phyloP scores from a whole-genome alignment of 805 yeast species.

The Ogataea nitratoaversa region DNA sequence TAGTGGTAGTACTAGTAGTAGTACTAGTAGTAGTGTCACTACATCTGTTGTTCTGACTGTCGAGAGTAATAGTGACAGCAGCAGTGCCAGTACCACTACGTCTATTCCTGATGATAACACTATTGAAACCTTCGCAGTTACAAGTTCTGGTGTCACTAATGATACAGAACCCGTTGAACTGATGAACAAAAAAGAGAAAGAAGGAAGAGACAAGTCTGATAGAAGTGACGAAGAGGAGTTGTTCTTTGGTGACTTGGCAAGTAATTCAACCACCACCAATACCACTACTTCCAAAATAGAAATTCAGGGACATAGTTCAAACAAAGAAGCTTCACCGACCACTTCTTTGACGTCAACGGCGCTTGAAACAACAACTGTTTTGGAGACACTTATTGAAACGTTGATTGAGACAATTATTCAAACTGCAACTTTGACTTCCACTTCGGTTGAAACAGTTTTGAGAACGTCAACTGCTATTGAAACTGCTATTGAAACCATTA shows the following conservation, averaged over 20 bases:
- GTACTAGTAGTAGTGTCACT: too few relatives aligned
- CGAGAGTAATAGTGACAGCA: too few relatives aligned
- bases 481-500: slow-evolving; percentile 7
- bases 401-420: slow-evolving; percentile 2
- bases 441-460: background rate
- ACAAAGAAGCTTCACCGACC: too few relatives aligned
- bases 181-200: background rate
- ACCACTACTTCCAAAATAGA: too few relatives aligned
- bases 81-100: too few relatives aligned
- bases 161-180: background rate
- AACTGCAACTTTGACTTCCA: background rate
- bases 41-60: too few relatives aligned
- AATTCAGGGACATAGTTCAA: too few relatives aligned
- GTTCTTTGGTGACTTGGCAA: background rate
- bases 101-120: too few relatives aligned
- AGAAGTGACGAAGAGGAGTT: background rate
- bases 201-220: background rate
- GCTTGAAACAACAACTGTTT: background rate
- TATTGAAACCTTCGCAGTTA: background rate
- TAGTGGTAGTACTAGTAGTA: background rate
- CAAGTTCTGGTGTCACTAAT: background rate
- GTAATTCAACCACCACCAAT: background rate
- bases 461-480: slow-evolving; percentile 3
- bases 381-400: background rate
- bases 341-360: background rate